These are phyloP conservation scores for Triticum timopheevii DNA, from an alignment of 176 grass and related monocot species.

Conservation along the genomic window DNA sequence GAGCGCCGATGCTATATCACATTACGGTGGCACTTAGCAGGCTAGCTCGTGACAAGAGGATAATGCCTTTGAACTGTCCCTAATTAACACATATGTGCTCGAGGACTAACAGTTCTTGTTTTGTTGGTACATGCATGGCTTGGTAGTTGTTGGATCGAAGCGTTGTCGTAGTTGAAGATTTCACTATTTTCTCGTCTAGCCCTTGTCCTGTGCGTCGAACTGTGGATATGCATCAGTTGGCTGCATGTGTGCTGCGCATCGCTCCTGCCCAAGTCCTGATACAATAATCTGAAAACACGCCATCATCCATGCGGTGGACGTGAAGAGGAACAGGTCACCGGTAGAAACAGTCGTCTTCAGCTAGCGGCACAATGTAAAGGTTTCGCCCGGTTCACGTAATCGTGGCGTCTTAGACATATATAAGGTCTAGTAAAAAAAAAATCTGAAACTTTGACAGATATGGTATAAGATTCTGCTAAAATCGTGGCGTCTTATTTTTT, in stretches of 20 bases:
- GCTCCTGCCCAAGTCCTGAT: not conserved
- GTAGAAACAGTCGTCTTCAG: not conserved
- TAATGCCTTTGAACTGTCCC: slow-evolving; percentile 2
- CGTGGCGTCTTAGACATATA: not conserved
- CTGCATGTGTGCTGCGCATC: not conserved
- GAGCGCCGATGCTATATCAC: not conserved
- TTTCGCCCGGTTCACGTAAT: not conserved
- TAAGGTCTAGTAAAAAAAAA: not conserved
- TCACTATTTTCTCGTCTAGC: not conserved
- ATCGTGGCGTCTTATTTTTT: too few relatives aligned
- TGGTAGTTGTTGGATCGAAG: slow-evolving; percentile 32
- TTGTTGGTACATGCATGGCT: slow-evolving; percentile 30
- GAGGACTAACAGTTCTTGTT: slow-evolving; percentile 29
- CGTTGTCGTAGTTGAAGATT: not conserved
- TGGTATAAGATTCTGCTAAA: too few relatives aligned
- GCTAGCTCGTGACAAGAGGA: slow-evolving; percentile 20
- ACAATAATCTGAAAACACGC: not conserved
- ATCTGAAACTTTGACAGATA: too few relatives aligned
- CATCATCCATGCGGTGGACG: not conserved
- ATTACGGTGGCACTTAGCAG: not conserved
- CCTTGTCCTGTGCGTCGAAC: not conserved
- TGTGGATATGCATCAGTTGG: not conserved
- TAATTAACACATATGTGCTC: not conserved
- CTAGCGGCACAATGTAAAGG: not conserved
- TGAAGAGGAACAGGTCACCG: not conserved